These are phyloP conservation scores for Aspergillus texensis DNA, from an alignment of 2,329 filamentous ascomycete species.

Conservation along the genomic window DNA sequence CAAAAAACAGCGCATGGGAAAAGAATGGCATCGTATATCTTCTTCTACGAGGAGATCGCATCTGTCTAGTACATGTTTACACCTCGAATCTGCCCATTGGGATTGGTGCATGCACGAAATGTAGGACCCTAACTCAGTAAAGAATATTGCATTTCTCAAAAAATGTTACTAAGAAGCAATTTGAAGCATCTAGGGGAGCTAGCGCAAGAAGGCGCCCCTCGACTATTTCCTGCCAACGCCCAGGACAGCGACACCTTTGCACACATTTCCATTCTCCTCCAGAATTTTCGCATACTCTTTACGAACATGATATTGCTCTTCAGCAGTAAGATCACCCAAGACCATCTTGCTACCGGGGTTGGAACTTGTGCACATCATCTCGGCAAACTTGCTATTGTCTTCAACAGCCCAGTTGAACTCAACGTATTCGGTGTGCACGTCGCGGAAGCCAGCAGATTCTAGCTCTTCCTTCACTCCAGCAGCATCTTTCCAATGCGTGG, in stretches of 20 bases:
- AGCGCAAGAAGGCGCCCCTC: accelerated
- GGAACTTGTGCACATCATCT: background rate
- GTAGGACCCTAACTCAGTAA: accelerated
- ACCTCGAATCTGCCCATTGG: too few species aligned
- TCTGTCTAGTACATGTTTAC: too few species aligned
- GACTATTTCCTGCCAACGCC: background rate
- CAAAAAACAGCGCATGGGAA: too few species aligned
- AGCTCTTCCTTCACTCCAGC: background rate
- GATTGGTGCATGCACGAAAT: too few species aligned
- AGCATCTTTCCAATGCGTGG: background rate
- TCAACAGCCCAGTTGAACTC: background rate
- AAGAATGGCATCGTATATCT: too few species aligned
- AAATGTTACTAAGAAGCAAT: accelerated
- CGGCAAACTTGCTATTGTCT: background rate
- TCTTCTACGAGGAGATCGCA: too few species aligned
- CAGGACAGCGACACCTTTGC: background rate
- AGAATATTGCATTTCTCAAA: background rate
- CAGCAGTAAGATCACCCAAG: background rate
- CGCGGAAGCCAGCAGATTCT: background rate
- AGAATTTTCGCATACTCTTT: background rate
- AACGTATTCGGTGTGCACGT: background rate
- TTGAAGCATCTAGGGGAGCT: background rate
- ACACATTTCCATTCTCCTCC: background rate
- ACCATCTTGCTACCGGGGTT: background rate
- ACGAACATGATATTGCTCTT: background rate